A percentile compares a stretch with the other conserved stretches of the same genome.
Conservation (phyloP, 1,139 yeast species). For the Geotrichum candidum region DNA sequence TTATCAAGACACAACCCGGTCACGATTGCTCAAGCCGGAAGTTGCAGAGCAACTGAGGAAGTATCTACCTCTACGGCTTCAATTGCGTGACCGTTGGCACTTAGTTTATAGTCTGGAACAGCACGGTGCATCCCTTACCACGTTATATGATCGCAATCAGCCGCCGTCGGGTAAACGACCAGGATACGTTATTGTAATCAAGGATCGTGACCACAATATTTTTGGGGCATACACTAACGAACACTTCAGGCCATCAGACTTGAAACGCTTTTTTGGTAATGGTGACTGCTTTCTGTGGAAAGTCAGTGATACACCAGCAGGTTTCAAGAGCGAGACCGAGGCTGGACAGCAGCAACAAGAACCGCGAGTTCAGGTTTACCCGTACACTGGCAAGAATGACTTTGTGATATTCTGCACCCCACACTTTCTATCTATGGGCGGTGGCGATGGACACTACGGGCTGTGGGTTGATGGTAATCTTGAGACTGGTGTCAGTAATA, state of each 20-base stretch:
- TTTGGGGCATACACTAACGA: conserved; percentile 88
- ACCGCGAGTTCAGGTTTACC: conserved; percentile 57
- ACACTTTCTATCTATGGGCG: conserved; percentile 77
- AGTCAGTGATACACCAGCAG: conserved; percentile 15
- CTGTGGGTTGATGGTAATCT: conserved; percentile 78
- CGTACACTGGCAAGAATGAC: conserved; percentile 85
- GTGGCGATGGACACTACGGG: conserved; percentile 91
- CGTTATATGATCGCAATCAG: conserved; percentile 49
- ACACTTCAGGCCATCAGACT: conserved; percentile 55
- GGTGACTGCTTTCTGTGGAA: conserved; percentile 96
- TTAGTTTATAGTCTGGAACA: conserved; percentile 78
- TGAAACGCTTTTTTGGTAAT: conserved; percentile 69
- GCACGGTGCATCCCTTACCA: conserved; percentile 80
- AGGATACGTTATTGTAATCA: conserved; percentile 67
- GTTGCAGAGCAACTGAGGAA: conserved; percentile 70
- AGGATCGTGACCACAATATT: conserved; percentile 54
- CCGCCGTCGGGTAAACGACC: conserved; percentile 41
- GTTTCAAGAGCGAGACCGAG: conserved; percentile 13
- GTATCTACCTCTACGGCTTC: conserved; percentile 71
- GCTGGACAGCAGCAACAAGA: neutral
- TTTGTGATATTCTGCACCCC: conserved; percentile 78
- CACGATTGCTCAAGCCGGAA: conserved; percentile 49
- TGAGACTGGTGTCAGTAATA: conserved; percentile 67
- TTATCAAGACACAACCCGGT: conserved; percentile 49
- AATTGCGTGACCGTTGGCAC: conserved; percentile 70